Base-by-base conservation (phyloP, 805 yeast genomes). In the Sugiyamaella qingdaonensis region DNA sequence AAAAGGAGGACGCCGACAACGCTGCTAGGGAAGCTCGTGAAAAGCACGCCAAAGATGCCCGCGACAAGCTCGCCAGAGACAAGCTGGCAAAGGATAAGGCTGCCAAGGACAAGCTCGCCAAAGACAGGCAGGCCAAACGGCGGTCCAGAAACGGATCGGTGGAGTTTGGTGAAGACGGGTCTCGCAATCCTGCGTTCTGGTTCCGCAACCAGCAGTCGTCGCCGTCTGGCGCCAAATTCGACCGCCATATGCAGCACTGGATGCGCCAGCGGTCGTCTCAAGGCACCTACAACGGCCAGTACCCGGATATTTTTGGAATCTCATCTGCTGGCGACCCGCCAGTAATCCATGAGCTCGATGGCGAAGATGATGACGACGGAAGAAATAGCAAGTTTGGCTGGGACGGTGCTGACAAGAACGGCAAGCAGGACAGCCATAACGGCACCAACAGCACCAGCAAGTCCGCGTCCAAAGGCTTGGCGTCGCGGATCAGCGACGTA, bases 231-330 rank as follows among this genome's bases (percentile, higher is more conserved):
- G 4, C 45, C 4, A 37, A 27, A 16, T n/a, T n/a, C 29, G 43
- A 48, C 18, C 44, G 46, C 35, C 44, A 48, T 16, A 13, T 21
- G 10, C 46, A 48, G 10, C 46, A 48, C n/a, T 48, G 51, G 51
- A 13, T 48, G 14, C 37, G 37, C 10, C 43, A 48, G 36, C 46
- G 14, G 16, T 27, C 36, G 11, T 24, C 13, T n/a, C 44, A 27
- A 2, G n/a, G 19, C 2, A 7, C 32, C 9, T 21, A 10, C 24
- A 29, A 2, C n/a, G 36, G 41, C 14, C 18, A 18, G n/a, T 18
- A 19, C n/a, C 49, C 29, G 10, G 51, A 48, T 39, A 37, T 37
- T 9, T 37, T 48, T 16, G 51, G 51, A 10, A 48, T 48, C 24
- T 37, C 51, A 2, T n/a, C 36, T 2, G 34, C 14, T 10, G 11